Conservation (phyloP, 2,329 filamentous ascomycete species). For the Sclerotinia glacialis region DNA sequence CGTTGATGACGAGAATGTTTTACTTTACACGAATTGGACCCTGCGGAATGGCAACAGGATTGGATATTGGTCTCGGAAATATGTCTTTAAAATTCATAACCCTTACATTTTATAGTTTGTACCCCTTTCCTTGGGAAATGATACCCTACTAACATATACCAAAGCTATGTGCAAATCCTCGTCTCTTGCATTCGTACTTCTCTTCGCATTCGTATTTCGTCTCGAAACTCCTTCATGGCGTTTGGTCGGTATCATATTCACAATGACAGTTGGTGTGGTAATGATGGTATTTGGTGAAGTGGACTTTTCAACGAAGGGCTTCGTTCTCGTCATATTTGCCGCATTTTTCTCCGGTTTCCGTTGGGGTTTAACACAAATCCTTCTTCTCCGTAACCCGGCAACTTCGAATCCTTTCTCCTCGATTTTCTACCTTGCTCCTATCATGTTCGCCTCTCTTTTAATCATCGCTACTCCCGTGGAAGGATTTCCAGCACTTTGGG, state of each 20-base stretch:
- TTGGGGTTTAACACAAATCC: constrained; percentile 97
- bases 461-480: constrained; percentile 82
- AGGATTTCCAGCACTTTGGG: constrained; percentile 65
- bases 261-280: constrained; percentile 89
- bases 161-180: constrained; percentile 97
- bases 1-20: constrained; percentile 84
- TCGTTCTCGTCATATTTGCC: constrained; percentile 87
- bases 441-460: constrained; percentile 88
- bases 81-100: constrained; percentile 95
- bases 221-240: constrained; percentile 85
- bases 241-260: constrained; percentile 79
- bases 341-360: constrained; percentile 95
- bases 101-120: constrained; percentile 87
- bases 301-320: constrained; percentile 81
- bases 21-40: constrained; percentile 90
- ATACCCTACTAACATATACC: constrained; percentile 23
- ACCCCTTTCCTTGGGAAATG: background rate
- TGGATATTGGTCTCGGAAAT: constrained; percentile 95
- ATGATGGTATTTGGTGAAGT: constrained; percentile 99
- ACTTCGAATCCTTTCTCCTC: constrained; percentile 96
- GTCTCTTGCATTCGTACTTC: constrained; percentile 86
- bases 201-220: constrained; percentile 92
- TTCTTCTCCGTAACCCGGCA: constrained; percentile 87
- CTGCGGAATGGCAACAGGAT: constrained; percentile 85
- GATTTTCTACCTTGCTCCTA: constrained; percentile 94